A percentile compares a stretch with the other conserved stretches of the same genome.
Conservation (phyloP, 2,329 filamentous ascomycete genomes). For the Alternaria arbusti region DNA sequence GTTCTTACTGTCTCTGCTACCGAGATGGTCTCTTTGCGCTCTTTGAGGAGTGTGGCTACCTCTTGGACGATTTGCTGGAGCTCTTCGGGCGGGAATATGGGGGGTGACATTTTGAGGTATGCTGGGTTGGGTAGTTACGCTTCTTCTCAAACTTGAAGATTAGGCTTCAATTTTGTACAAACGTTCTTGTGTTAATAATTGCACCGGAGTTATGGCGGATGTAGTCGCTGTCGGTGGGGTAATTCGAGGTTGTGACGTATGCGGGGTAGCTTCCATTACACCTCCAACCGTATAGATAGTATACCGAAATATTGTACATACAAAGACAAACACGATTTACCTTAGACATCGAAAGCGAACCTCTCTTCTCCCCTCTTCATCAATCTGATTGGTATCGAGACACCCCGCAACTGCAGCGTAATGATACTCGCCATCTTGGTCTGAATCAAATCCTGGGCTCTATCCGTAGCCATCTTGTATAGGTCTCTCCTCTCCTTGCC, state of each 20-base stretch:
- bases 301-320: background rate
- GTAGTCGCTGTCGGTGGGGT: constrained; percentile 16
- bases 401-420: constrained; percentile 71
- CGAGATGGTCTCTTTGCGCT: constrained; percentile 63
- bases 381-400: constrained; percentile 69
- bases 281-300: background rate
- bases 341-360: constrained; percentile 56
- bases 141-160: background rate
- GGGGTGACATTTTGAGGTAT: constrained; percentile 29
- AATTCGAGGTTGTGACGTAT: constrained; percentile 21
- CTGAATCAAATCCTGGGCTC: constrained; percentile 60
- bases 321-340: background rate
- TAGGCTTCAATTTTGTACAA: background rate
- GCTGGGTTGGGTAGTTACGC: background rate
- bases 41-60: constrained; percentile 61
- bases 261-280: constrained; percentile 23
- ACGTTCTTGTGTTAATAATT: background rate
- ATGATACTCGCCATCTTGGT: constrained; percentile 67
- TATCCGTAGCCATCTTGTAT: constrained; percentile 67
- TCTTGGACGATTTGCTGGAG: constrained; percentile 56
- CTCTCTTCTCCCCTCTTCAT: constrained; percentile 73
- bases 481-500: constrained; percentile 60
- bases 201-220: background rate
- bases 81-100: constrained; percentile 50
- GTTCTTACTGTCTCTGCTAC: constrained; percentile 65